Conservation (phyloP, 2,329 filamentous ascomycete genomes). For the Rasamsonia emersonii region DNA sequence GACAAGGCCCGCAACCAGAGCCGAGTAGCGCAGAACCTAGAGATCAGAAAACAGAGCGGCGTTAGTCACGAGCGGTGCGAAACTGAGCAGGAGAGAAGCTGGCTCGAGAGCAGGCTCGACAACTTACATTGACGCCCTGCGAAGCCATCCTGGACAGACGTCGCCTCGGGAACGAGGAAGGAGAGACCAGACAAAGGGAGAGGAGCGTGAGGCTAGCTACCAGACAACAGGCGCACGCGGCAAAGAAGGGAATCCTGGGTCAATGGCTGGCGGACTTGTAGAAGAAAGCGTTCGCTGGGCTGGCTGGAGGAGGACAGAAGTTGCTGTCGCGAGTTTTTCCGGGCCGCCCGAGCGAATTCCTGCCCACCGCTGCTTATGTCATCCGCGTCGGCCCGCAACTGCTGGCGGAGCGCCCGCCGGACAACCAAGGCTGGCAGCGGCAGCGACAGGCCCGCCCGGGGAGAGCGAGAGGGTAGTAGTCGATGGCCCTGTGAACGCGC, state of each 20-base stretch:
- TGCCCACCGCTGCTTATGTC: conserved; percentile 33
- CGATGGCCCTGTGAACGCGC: too few relatives aligned
- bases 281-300: conserved; percentile 2
- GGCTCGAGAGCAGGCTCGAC: too few relatives aligned
- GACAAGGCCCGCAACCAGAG: conserved; percentile 81
- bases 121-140: conserved; percentile 58
- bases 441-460: conserved; percentile 3
- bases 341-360: conserved; percentile 20
- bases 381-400: conserved; percentile 13
- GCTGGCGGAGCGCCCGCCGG: not conserved
- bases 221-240: conserved; percentile 17
- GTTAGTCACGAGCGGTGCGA: conserved; percentile 1
- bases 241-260: conserved; percentile 24
- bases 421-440: conserved; percentile 18
- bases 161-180: conserved; percentile 36
- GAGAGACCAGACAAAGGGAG: conserved; percentile 28
- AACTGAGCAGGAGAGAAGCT: conserved; percentile 3
- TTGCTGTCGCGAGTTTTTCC: conserved; percentile 37
- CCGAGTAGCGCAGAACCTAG: conserved; percentile 95
- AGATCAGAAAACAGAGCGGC: conserved; percentile 16
- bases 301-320: conserved; percentile 27
- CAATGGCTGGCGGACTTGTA: conserved; percentile 25
- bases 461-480: too few relatives aligned
- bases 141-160: conserved; percentile 50
- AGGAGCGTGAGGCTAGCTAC: conserved; percentile 21